Evolutionary conservation across 1,284 basidiomycete species (phyloP).

Genomic region (Bondarzewia mesenterica): DNA sequence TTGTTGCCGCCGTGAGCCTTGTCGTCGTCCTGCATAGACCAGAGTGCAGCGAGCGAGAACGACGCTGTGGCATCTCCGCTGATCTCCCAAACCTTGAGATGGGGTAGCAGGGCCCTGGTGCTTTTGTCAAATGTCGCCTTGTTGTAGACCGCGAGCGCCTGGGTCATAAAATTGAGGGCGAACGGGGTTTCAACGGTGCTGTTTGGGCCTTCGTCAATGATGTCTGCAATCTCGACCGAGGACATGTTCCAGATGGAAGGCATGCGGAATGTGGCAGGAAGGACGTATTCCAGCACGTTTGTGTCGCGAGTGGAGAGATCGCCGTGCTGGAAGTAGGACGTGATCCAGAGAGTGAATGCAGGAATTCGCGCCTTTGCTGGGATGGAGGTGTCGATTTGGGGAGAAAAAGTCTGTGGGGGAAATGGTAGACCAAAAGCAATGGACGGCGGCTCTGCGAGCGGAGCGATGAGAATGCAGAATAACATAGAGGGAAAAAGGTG

Average conservation of each 20-base stretch:
- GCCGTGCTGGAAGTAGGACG: constrained; percentile 27
- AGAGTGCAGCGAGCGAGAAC: constrained; percentile 15
- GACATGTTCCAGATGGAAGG: not conserved
- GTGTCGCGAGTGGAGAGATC: constrained; percentile 21
- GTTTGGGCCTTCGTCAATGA: not conserved
- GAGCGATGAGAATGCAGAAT: not conserved
- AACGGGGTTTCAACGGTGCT: constrained; percentile 12
- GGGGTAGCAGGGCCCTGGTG: constrained; percentile 6
- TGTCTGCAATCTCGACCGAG: not conserved
- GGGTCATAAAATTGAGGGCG: constrained; percentile 11
- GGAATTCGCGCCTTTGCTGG: not conserved
- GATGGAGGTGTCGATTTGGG: not conserved
- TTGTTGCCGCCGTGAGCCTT: constrained; percentile 14
- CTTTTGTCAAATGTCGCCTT: not conserved
- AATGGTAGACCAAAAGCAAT: not conserved
- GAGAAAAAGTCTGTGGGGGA: not conserved
- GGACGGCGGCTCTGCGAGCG: not conserved
- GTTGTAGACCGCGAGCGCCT: constrained; percentile 16
- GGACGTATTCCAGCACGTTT: constrained; percentile 11
- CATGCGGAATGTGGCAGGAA: constrained; percentile 12
- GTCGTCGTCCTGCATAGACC: constrained; percentile 20
- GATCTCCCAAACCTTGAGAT: constrained; percentile 15
- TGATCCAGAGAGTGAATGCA: constrained; percentile 21
- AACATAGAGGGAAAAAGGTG: not conserved
- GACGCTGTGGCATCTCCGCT: constrained; percentile 13